Evolutionary conservation across 2,329 filamentous ascomycete genomes (phyloP), one percentile per base, ranked within the genome.

Genomic region (Fusarium sp.): DNA sequence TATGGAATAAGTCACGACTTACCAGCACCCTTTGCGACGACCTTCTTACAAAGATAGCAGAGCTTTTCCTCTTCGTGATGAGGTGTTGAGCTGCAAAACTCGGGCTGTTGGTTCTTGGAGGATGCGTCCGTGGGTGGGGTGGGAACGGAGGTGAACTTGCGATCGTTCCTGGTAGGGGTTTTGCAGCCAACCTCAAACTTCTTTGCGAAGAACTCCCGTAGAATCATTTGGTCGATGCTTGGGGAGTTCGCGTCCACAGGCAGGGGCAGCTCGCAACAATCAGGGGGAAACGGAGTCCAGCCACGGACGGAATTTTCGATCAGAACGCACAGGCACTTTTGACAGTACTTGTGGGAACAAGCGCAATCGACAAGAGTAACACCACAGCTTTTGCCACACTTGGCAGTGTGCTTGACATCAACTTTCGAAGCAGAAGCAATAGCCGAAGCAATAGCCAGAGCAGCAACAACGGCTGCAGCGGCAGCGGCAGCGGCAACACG

Each of bases 271-370:
- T 5, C 26, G 19, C 63, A 67, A 19, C 64, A 67, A 19, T 7
- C 14, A 58, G 64, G 4, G 63, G 63, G 26, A 67, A 67, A 1
- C 12, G 26, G 10, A 19, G 15, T 20, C 0, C 23, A 4, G 3
- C 11, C 58, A 7, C 19, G 7, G 7, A 64, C 17, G 6, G 64
- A 63, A 23, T 17, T 6, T 20, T 64, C 44, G 7, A 67, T 30
- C 5, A 44, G 11, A 6, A 9, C 4, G 9, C 9, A 20, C 2
- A 67, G 45, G 8, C 64, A 67, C 11, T 42, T 14, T 11, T 20
- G 4, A n/a, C 64, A 67, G 39, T 55, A 64, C 8, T 15, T 12
- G 15, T 67, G 63, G 2, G 7, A 7, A 11, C 64, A 67, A 21
- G 26, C 20, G 9, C 58, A 60, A 4, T 14, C 36, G 12, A 32